Conservation (phyloP, 2,329 filamentous ascomycete genomes). For the Xylaria sp. region DNA sequence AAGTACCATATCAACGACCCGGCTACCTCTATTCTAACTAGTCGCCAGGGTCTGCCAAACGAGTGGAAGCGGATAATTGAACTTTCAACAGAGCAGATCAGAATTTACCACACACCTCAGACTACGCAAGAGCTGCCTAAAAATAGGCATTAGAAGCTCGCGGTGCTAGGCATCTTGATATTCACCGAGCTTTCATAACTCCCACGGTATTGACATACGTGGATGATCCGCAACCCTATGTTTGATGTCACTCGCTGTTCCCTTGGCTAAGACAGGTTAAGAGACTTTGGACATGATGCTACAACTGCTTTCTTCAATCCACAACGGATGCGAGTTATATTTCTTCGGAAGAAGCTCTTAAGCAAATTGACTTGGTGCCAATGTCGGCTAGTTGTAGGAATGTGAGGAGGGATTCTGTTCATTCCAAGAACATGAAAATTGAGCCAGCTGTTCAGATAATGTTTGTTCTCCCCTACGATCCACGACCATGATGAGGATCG, state of each 20-base stretch:
- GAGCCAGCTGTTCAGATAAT: neutral
- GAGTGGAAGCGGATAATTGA: neutral
- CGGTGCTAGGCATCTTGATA: neutral
- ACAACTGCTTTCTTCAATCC: neutral
- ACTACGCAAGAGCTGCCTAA: neutral
- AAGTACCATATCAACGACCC: neutral
- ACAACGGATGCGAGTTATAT: neutral
- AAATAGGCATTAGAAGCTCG: neutral
- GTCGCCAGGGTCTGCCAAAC: neutral
- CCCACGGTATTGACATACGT: too few relatives aligned
- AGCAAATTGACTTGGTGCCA: too few relatives aligned
- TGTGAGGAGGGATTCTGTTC: neutral
- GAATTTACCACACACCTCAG: neutral
- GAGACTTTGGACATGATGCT: neutral
- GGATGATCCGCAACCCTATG: neutral
- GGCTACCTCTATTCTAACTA: neutral
- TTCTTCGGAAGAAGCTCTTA: neutral
- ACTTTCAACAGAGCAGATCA: neutral
- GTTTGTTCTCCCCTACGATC: neutral
- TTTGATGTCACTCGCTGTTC: neutral
- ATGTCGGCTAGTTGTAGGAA: neutral
- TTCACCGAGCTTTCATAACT: neutral
- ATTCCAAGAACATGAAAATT: neutral
- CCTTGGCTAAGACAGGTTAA: neutral
- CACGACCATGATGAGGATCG: neutral